Conservation (phyloP, 495 filamentous ascomycete genomes). For the Aspergillus nidulans region DNA sequence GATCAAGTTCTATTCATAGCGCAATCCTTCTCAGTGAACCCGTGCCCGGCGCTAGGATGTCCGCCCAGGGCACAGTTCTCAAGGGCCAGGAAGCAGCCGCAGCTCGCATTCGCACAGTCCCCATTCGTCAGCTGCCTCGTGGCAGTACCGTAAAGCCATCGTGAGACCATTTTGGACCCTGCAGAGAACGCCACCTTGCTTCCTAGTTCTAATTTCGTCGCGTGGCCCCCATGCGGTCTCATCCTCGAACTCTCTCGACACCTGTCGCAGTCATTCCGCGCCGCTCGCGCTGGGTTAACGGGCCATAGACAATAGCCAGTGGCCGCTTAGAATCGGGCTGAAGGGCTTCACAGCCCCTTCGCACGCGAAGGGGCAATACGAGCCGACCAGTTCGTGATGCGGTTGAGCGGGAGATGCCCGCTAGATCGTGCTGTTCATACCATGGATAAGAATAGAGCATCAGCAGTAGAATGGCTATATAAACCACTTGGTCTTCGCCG, state of each 20-base stretch:
- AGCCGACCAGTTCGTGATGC: neutral
- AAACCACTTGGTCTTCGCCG: neutral
- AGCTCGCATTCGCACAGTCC: neutral
- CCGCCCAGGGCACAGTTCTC: too few species aligned
- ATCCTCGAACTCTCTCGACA: neutral
- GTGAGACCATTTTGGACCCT: neutral
- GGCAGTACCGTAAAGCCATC: neutral
- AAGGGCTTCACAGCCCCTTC: neutral
- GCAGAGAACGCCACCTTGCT: neutral
- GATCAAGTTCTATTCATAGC: conserved; percentile 1
- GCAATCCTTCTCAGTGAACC: neutral
- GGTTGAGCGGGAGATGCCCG: too few species aligned
- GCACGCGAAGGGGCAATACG: neutral
- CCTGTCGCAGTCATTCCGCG: too few species aligned
- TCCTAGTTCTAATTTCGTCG: neutral
- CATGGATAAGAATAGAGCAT: neutral
- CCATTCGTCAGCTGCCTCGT: neutral
- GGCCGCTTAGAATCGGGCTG: neutral
- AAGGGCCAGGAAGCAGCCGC: too few species aligned
- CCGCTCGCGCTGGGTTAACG: too few species aligned
- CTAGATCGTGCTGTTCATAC: neutral
- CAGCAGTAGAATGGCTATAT: neutral
- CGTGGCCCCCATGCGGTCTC: neutral
- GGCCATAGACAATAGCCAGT: neutral
- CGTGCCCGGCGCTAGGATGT: too few species aligned